Base-by-base conservation (phyloP, 306 rosid genomes). In the Rubus parviflorus region DNA sequence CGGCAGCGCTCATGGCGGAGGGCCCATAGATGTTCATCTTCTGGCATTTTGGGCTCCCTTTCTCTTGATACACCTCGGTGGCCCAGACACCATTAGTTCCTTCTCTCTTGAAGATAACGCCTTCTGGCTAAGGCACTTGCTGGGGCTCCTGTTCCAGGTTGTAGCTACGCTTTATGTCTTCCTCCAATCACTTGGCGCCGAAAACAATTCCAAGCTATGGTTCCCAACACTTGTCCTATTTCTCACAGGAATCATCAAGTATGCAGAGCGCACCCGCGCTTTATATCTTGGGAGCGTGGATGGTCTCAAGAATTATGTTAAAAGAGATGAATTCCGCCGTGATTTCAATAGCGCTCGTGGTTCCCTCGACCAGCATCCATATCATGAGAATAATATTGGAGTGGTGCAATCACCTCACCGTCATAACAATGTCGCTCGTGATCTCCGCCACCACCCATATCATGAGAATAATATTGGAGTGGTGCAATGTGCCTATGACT, bases 21-120 rank as follows among this genome's bases (percentile, higher is more conserved):
- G 35, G 2, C 35, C 35, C 35, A 30, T 1, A 30, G 35, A 30
- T 30, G 35, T 30, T 30, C 35, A 53, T 53, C 77, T 84, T 20
- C 56, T 74, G 19, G 86, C 87, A 0, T 77, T 87, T 4, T 30
- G 35, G 35, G 1, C 35, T 30, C 2, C 35, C 35, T 30, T 30
- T 30, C 35, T 30, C 35, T 30, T 87, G 90, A 88, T 87, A 22
- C 90, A 87, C 49, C 79, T 87, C 37, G 90, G 85, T 16, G 90
- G 88, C 8, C 90, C 88, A 14, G 83, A 87, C 79, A 82, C 90
- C 67, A 87, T 87, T 8, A 77, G 84, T 41, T 82, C 88, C 6
- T 81, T 84, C 41, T 64, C 90, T 65, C 65, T 84, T 0, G 86
- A 84, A 35, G 90, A 87, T 60, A 87, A 87, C 22, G 70, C 85